Evolutionary conservation across 805 yeast species (phyloP).

Genomic region (Metschnikowia proteae): DNA sequence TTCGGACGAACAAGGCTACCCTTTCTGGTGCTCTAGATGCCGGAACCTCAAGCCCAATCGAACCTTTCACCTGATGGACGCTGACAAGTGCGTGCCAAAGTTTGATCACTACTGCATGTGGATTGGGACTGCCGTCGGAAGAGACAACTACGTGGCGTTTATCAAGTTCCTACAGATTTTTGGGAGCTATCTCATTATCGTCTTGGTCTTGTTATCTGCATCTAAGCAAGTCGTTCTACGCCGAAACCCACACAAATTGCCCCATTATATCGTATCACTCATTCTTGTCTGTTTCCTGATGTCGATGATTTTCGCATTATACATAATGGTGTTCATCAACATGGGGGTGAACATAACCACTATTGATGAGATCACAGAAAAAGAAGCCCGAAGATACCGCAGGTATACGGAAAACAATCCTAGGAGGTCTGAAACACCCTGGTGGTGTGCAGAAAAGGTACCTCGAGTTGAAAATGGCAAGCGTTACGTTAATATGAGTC

Average conservation of each 20-base stretch:
- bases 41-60: conserved; percentile 62
- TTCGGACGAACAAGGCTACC: conserved; percentile 72
- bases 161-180: conserved; percentile 46
- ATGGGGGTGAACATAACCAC: conserved; percentile 51
- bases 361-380: conserved; percentile 49
- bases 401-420: conserved; percentile 7
- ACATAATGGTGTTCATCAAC: conserved; percentile 42
- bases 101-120: conserved; percentile 86
- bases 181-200: conserved; percentile 31
- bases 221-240: conserved; percentile 24
- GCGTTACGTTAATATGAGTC: conserved; percentile 43
- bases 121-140: conserved; percentile 72
- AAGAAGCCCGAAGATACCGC: conserved; percentile 29
- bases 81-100: conserved; percentile 57
- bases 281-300: conserved; percentile 44
- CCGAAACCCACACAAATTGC: conserved; percentile 29
- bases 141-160: conserved; percentile 58
- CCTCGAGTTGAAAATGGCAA: conserved; percentile 31
- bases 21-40: conserved; percentile 71
- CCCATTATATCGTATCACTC: conserved; percentile 48
- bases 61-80: conserved; percentile 62
- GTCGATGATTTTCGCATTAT: conserved; percentile 42
- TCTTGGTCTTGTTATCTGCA: conserved; percentile 20
- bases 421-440: conserved; percentile 5
- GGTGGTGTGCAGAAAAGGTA: conserved; percentile 14